A percentile compares a stretch with the other conserved stretches of the same genome.
Evolutionary conservation across 2,329 filamentous ascomycete genomes (phyloP).

Genomic region (Beauveria medogensis): DNA sequence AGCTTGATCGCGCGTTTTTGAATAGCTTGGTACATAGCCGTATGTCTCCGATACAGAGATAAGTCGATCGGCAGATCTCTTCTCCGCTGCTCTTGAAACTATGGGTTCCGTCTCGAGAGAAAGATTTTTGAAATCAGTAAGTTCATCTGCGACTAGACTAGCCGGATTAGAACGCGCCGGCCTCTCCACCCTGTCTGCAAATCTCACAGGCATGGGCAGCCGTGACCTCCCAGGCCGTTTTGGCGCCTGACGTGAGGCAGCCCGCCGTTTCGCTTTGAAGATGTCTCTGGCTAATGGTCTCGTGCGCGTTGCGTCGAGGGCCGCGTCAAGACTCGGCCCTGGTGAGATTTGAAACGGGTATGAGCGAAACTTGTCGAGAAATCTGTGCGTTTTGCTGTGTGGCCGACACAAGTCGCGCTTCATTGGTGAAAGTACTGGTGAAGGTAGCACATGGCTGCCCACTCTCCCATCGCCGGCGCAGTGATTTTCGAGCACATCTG

Average conservation of each 20-base stretch:
- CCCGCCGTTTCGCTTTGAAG: not conserved
- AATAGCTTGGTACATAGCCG: not conserved
- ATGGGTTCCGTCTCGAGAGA: not conserved
- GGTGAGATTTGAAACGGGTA: not conserved
- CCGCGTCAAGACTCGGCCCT: not conserved
- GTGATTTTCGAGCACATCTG: not conserved
- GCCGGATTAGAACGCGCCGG: not conserved
- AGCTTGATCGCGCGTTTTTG: not conserved
- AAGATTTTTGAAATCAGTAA: not conserved
- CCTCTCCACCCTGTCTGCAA: not conserved
- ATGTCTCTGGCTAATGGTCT: not conserved
- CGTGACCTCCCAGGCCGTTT: not conserved
- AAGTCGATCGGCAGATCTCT: not conserved
- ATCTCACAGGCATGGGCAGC: conserved; percentile 5
- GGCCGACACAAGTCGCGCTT: not conserved
- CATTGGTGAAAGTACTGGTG: conserved; percentile 1
- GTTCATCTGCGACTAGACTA: not conserved
- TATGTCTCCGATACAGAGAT: not conserved
- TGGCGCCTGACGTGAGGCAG: not conserved
- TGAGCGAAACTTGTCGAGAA: not conserved
- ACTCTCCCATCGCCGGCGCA: not conserved
- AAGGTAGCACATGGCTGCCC: not conserved
- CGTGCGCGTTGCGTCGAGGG: not conserved
- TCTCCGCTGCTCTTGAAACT: not conserved
- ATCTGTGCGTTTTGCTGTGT: not conserved